Evolutionary conservation across 2,329 filamentous ascomycete genomes (phyloP).

Genomic region (Pseudocercospora ulei): DNA sequence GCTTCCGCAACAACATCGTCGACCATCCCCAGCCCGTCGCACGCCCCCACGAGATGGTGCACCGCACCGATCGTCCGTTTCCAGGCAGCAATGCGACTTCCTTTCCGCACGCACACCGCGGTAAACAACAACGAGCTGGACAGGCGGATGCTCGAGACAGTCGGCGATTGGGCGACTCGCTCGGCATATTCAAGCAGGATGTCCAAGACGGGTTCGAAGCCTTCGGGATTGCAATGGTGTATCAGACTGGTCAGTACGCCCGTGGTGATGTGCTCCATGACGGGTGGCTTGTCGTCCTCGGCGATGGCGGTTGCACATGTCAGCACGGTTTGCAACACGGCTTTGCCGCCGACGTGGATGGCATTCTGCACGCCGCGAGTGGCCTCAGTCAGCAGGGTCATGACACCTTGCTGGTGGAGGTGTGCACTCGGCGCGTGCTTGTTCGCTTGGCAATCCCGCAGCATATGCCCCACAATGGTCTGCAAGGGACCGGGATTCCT

Average conservation of each 20-base stretch:
- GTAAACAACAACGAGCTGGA: constrained; percentile 53
- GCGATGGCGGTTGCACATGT: constrained; percentile 15
- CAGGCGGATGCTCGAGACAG: constrained; percentile 37
- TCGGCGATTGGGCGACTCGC: constrained; percentile 31
- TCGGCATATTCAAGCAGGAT: constrained; percentile 49
- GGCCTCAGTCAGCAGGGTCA: constrained; percentile 84
- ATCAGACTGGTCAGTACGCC: constrained; percentile 72
- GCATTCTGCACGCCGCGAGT: constrained; percentile 53
- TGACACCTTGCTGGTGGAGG: constrained; percentile 76
- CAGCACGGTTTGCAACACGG: constrained; percentile 47
- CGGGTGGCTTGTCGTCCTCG: constrained; percentile 16
- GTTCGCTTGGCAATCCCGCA: constrained; percentile 52
- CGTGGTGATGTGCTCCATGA: constrained; percentile 50
- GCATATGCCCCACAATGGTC: constrained; percentile 60
- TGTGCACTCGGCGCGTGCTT: constrained; percentile 42
- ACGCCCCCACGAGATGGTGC: constrained; percentile 29
- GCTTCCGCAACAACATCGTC: constrained; percentile 29
- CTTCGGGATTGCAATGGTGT: constrained; percentile 67
- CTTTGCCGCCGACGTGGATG: constrained; percentile 49
- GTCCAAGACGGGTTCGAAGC: constrained; percentile 59
- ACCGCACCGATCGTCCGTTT: constrained; percentile 47
- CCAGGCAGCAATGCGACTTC: constrained; percentile 66
- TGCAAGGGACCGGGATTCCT: constrained; percentile 60
- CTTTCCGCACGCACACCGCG: constrained; percentile 69
- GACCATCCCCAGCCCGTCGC: constrained; percentile 10